Evolutionary conservation across 2,329 filamentous ascomycete genomes (phyloP), one percentile per base, ranked within the genome.

Genomic region (Ascochyta viciae-villosae): DNA sequence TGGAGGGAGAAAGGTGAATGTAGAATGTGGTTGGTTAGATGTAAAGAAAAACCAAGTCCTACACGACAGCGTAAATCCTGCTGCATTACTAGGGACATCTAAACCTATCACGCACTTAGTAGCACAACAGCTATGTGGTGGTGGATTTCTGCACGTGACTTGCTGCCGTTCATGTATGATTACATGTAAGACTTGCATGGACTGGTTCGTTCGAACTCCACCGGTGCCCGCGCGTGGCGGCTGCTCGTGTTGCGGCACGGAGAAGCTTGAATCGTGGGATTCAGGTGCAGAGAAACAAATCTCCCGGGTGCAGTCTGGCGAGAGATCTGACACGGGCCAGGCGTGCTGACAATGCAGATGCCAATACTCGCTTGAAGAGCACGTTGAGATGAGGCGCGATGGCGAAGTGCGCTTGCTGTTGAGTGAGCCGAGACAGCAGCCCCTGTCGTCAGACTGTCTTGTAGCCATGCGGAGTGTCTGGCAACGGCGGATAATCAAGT

Each of bases 341-440:
- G 41, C 19, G 38, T 23, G 44, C 4, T 37, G 48, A 39, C 40
- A 31, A 10, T 51, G 48, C 40, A 6, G 38, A 39, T 19, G 19
- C 19, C 19, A 19, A 8, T 8, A 3, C 6, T 6, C 51, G 44
- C 39, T 27, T 22, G 33, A 3, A 5, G 31, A 50, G 53, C 53
- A 50, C 53, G 53, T 50, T 37, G 41, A 37, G 31, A 37, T 7
- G 35, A 46, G 42, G 46, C 37, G 42, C 29, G 29, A 50, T 47
- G 13, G 47, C 53, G 47, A 26, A 55, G 10, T 33, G 26, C 34
- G 39, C 45, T 45, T 46, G 23, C 3, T 26, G 6, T 10, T 10
- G 29, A n/a, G 31, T 29, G 16, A 16, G 16, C 16, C 16, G 16
- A 16, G 16, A 16, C 16, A 10, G 29, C 37, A 35, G 35, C 31